phyloP scores from a whole-genome alignment of 192 early-diverging fungal genomes.

The Coemansia sp. region DNA sequence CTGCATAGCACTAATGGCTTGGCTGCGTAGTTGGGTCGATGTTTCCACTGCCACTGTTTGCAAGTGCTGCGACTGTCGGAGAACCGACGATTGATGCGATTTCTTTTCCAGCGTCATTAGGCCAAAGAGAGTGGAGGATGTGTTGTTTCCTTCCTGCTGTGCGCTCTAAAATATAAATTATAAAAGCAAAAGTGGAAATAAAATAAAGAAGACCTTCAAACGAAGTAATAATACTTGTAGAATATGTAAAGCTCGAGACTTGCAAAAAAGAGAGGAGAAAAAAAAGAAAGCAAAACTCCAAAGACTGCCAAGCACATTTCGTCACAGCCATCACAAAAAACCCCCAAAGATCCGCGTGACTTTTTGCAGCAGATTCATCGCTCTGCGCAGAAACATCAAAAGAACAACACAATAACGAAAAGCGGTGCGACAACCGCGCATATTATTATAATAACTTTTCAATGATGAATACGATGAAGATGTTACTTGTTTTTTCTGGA shows the following conservation, averaged over 20 bases:
- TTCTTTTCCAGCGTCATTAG: not conserved
- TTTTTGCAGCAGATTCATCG: no score
- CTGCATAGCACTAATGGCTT: slow-evolving; percentile 32
- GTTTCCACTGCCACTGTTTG: slow-evolving; percentile 43
- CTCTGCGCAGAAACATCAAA: no score
- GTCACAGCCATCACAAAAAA: no score
- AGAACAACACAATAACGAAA: no score
- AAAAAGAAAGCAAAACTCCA: not conserved
- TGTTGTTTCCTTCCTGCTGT: not conserved
- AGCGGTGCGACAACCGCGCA: no score
- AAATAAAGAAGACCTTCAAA: not conserved
- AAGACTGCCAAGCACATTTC: no score
- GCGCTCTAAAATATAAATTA: not conserved
- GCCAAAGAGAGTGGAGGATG: not conserved
- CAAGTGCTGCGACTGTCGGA: slow-evolving; percentile 30
- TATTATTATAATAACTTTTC: no score
- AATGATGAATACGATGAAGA: no score
- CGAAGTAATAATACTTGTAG: not conserved
- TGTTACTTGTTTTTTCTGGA: not conserved
- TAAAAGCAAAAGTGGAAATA: not conserved
- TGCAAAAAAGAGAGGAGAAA: not conserved
- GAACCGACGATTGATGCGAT: slow-evolving; percentile 10
- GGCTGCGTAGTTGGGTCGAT: slow-evolving; percentile 31
- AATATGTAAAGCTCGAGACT: not conserved
- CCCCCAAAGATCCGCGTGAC: no score